These are phyloP conservation scores for Seiridium cupressi DNA, from an alignment of 2,329 filamentous ascomycete genomes.

Conservation along the genomic window DNA sequence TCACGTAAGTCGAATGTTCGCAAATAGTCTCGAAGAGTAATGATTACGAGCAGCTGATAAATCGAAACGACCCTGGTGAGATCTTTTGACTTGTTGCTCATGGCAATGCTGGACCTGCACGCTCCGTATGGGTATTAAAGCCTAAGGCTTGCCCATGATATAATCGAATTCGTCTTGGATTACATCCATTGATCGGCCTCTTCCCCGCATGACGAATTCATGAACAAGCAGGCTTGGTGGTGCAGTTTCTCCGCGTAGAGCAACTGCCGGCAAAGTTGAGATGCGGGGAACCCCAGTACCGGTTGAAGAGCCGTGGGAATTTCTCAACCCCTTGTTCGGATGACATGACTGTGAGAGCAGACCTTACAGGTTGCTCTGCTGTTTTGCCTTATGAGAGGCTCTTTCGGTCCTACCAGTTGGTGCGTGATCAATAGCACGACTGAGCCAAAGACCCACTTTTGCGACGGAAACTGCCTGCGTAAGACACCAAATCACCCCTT, in stretches of 20 bases:
- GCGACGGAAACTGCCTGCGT: no score
- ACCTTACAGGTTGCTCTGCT: background rate
- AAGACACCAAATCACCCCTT: no score
- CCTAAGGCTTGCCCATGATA: background rate
- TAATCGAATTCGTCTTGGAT: background rate
- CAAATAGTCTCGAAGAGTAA: background rate
- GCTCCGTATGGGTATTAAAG: background rate
- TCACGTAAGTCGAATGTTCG: slow-evolving; percentile 5
- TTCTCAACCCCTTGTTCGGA: background rate
- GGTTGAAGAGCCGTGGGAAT: background rate
- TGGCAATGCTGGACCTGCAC: background rate
- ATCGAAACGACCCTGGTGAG: no score
- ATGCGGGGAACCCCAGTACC: background rate
- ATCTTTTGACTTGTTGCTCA: no score
- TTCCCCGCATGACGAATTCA: slow-evolving; percentile 6
- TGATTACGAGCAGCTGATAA: background rate
- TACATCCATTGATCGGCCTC: background rate
- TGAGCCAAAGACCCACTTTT: no score
- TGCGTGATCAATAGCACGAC: no score
- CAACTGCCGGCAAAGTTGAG: background rate
- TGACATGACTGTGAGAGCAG: no score
- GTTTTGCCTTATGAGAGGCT: background rate
- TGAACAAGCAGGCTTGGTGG: background rate
- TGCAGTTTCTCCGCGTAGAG: background rate
- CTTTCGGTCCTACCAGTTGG: no score